Evolutionary conservation across 1,284 basidiomycete species (phyloP), one percentile per base, ranked within the genome.

Genomic region (Cryptococcus sp.): DNA sequence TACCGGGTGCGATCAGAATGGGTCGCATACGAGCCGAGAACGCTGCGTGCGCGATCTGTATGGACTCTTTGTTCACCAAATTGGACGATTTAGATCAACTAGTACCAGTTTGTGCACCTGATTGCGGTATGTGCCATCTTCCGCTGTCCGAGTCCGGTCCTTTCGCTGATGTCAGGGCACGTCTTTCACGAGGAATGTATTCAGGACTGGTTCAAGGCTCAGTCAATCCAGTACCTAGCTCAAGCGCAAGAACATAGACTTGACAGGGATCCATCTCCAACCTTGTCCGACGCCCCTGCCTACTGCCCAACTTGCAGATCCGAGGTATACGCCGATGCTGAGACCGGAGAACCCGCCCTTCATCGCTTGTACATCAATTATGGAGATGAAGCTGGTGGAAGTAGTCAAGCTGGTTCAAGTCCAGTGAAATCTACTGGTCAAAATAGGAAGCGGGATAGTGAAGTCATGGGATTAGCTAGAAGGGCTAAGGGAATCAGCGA

Each of bases 181-280:
- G 69, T 71, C n/a, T 65, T 66, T 48, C 70, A 73, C 53, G 66
- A 71, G 39, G 37, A 54, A 25, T 73, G 70, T 46, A 37, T 73
- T 2, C 37, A 55, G 0, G 40, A 60, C 23, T 70, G 69, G 67
- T 70, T 71, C 59, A 24, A 44, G n/a, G 54, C 57, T 4, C 66
- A 69, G 45, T 49, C 62, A 1, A 36, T 54, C 10, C 47, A 52
- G 25, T 67, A 62, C 41, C 24, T 69, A 24, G 54, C 52, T 16
- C 31, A 50, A 16, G 55, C 50, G 5, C 56, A 55, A 22, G 58
- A 62, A 46, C 55, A 56, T 2, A 53, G 53, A 24, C 37, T 50
- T 2, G 39, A 56, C 31, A 54, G 54, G 44, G 61, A 52, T 14
- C 47, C 25, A 22, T 56, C 56, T 4, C 55, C 57, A 11, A 48